phyloP scores from a whole-genome alignment of 2,329 filamentous ascomycete genomes.

The Aureobasidium sp. region DNA sequence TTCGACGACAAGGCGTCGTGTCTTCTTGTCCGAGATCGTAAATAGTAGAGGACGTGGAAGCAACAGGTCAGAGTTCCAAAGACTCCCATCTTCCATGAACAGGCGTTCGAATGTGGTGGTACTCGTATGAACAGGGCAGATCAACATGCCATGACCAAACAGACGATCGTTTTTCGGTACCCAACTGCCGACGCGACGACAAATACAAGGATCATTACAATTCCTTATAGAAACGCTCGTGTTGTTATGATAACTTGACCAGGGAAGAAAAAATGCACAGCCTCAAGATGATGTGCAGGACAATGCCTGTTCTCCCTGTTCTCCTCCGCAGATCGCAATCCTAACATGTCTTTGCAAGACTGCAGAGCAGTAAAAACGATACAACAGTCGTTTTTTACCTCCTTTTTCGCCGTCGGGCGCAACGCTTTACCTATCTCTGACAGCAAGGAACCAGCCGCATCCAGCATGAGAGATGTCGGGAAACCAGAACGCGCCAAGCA shows the following conservation, averaged over 20 bases:
- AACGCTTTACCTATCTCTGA: background rate
- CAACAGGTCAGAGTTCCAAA: too few relatives aligned
- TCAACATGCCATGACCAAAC: background rate
- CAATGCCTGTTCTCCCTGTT: too few relatives aligned
- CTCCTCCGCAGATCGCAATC: too few relatives aligned
- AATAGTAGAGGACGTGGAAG: too few relatives aligned
- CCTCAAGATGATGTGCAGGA: too few relatives aligned
- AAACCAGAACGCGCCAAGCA: background rate
- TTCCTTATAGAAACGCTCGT: background rate
- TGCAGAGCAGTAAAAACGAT: too few relatives aligned
- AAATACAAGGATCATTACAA: background rate
- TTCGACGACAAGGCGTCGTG: too few relatives aligned
- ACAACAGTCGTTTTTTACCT: too few relatives aligned
- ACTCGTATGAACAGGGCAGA: background rate
- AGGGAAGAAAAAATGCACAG: background rate
- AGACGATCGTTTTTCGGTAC: background rate
- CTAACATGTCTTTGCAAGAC: too few relatives aligned
- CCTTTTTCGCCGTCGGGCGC: background rate
- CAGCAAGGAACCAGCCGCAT: background rate
- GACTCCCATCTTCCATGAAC: too few relatives aligned
- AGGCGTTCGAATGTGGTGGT: background rate
- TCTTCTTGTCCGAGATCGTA: too few relatives aligned
- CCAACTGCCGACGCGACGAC: background rate
- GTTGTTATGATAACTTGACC: background rate
- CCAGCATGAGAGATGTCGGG: background rate